These are phyloP conservation scores for Podospora conica DNA, from an alignment of 495 filamentous ascomycete species.

Conservation along the genomic window DNA sequence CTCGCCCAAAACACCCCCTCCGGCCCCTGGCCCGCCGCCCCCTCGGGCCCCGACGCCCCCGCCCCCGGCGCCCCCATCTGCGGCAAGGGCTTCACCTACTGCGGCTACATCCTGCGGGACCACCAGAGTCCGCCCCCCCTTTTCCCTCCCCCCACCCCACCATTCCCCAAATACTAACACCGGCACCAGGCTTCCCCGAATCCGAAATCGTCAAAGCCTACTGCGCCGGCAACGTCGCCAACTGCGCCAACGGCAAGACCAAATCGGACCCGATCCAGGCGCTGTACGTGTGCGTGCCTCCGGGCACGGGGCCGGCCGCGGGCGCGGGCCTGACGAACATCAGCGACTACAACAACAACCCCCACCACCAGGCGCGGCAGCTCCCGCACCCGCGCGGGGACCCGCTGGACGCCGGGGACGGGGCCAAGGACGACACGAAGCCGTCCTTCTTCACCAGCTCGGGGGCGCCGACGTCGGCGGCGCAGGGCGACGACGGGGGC, in stretches of 20 bases:
- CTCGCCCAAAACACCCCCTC: neutral
- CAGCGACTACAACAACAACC: neutral
- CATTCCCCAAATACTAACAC: conserved; percentile 1
- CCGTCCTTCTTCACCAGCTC: conserved; percentile 4
- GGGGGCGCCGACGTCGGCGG: neutral
- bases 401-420: neutral
- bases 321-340: conserved; percentile 12
- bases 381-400: too few species aligned
- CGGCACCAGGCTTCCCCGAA: conserved; percentile 30
- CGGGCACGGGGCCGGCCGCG: conserved; percentile 3
- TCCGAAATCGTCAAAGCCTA: conserved; percentile 37
- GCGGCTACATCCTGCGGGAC: conserved; percentile 38
- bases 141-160: neutral
- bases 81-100: conserved; percentile 41
- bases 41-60: conserved; percentile 10
- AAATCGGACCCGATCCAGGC: conserved; percentile 36
- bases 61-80: conserved; percentile 26
- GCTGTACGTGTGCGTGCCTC: conserved; percentile 37
- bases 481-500: conserved; percentile 6
- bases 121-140: conserved; percentile 29
- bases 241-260: conserved; percentile 32
- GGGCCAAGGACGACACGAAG: neutral
- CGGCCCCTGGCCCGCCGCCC: conserved; percentile 8
- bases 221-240: conserved; percentile 31
- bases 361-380: neutral